phyloP scores from a whole-genome alignment of 805 yeast genomes.

The Babjeviella inositovora region DNA sequence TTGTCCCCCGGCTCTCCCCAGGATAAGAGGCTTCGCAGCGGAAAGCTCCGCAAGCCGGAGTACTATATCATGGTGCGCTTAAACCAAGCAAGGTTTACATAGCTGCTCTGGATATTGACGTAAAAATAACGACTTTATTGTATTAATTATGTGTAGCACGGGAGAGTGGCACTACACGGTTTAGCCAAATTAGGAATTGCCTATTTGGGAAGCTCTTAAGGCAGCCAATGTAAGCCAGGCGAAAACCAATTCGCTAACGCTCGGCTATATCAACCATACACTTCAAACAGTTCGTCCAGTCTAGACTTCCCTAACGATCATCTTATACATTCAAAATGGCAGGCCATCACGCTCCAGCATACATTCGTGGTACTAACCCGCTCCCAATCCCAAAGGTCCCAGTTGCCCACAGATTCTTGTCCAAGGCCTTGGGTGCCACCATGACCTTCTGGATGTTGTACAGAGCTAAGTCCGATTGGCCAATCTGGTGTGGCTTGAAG shows the following conservation, averaged over 20 bases:
- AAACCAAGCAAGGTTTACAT: constrained; percentile 1
- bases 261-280: constrained; percentile 6
- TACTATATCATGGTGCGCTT: constrained; percentile 16
- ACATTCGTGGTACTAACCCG: too few relatives aligned
- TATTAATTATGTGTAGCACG: too few relatives aligned
- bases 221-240: not conserved
- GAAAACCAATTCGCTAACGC: not conserved
- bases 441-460: constrained; percentile 85
- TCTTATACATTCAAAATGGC: too few relatives aligned
- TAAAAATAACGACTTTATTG: too few relatives aligned
- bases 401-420: constrained; percentile 35
- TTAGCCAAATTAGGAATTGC: too few relatives aligned
- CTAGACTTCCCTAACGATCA: too few relatives aligned
- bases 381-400: constrained; percentile 55
- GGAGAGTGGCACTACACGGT: too few relatives aligned
- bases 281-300: constrained; percentile 11
- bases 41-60: constrained; percentile 21
- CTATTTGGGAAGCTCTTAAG: not conserved
- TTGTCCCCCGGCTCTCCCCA: constrained; percentile 23
- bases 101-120: not conserved
- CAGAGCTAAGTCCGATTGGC: constrained; percentile 61
- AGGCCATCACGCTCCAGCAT: constrained; percentile 29
- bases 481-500: constrained; percentile 47
- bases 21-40: constrained; percentile 21
- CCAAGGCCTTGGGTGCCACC: constrained; percentile 64